phyloP scores from a whole-genome alignment of 441 rosid genomes.

The Geranium incanum region DNA sequence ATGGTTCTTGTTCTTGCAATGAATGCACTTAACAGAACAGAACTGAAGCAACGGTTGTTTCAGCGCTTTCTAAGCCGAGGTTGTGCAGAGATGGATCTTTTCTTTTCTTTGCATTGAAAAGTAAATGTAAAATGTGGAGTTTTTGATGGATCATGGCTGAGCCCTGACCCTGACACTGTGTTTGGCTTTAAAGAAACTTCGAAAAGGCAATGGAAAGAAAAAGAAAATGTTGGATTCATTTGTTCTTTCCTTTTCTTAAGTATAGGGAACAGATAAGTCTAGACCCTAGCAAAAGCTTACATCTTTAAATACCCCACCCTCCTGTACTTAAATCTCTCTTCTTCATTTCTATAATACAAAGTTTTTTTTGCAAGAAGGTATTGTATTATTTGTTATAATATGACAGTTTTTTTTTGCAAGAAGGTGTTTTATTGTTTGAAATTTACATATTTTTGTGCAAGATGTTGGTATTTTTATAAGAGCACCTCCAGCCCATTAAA shows the following conservation, averaged over 20 bases:
- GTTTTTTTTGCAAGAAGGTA: no score
- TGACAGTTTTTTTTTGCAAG: no score
- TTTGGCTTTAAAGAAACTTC: background rate
- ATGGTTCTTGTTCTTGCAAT: no score
- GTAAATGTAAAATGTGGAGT: background rate
- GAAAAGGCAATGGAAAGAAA: background rate
- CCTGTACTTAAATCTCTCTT: background rate
- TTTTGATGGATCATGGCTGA: background rate
- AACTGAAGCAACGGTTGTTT: background rate
- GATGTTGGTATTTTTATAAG: no score
- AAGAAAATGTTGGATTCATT: constrained; percentile 1
- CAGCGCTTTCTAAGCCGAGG: background rate
- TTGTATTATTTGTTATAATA: no score
- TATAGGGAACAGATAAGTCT: no score
- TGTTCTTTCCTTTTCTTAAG: no score
- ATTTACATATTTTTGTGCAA: no score
- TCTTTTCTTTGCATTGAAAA: constrained; percentile 9
- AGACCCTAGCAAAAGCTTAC: no score
- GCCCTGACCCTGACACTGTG: background rate
- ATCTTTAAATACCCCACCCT: background rate
- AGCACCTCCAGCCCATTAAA: no score
- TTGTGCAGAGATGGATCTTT: constrained; percentile 8
- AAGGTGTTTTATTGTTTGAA: no score
- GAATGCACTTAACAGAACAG: background rate
- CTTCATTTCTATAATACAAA: no score